phyloP scores from a whole-genome alignment of 768 basidiomycete species.

The Boletellus emodensis region DNA sequence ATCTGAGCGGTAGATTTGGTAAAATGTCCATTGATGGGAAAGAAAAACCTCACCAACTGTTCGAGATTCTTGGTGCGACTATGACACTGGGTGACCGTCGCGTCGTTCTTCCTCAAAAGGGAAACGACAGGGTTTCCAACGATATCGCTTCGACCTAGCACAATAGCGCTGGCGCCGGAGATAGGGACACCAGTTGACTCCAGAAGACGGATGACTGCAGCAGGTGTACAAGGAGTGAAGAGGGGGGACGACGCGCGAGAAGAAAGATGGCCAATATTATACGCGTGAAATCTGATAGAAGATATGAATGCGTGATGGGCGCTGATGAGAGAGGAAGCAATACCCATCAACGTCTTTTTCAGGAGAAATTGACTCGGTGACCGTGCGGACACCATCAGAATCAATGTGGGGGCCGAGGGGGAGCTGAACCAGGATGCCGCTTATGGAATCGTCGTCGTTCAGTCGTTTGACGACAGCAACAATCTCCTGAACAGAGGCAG shows the following conservation, averaged over 20 bases:
- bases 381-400: conserved; percentile 76
- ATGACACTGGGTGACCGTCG: conserved; percentile 98
- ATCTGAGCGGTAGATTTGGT: conserved; percentile 45
- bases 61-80: conserved; percentile 82
- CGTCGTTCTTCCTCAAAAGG: conserved; percentile 84
- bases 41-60: conserved; percentile 54
- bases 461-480: conserved; percentile 74
- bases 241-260: conserved; percentile 87
- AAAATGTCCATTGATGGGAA: conserved; percentile 9
- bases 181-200: conserved; percentile 80
- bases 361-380: conserved; percentile 93
- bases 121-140: conserved; percentile 94
- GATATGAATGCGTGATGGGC: conserved; percentile 4
- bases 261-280: conserved; percentile 93
- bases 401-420: conserved; percentile 83
- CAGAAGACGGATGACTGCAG: conserved; percentile 86
- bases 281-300: conserved; percentile 82
- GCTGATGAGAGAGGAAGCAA: conserved; percentile 20
- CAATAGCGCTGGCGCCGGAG: conserved; percentile 78
- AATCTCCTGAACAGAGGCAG: conserved; percentile 69
- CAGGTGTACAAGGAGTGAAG: conserved; percentile 93
- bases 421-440: conserved; percentile 92
- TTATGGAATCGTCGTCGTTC: conserved; percentile 77
- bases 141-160: conserved; percentile 96
- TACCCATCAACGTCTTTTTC: conserved; percentile 98